A percentile compares a stretch with the other conserved stretches of the same genome.
phyloP scores from a whole-genome alignment of 2,329 filamentous ascomycete genomes.

The Herpotrichia juniperi region DNA sequence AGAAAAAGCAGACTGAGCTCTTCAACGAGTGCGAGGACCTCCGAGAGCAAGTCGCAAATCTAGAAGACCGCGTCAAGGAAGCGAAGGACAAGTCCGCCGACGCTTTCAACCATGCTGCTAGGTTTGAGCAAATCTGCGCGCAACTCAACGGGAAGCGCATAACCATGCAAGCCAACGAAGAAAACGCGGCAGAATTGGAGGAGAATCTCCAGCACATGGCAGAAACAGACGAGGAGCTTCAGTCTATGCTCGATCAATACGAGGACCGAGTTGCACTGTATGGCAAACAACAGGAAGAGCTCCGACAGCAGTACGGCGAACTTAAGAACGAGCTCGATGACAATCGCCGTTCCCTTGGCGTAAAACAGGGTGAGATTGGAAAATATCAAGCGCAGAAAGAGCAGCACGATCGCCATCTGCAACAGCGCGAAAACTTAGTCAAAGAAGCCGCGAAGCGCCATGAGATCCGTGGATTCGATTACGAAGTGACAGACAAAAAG shows the following conservation, averaged over 20 bases:
- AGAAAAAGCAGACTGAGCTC: conserved; percentile 62
- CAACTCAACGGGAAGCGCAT: conserved; percentile 78
- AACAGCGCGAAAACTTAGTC: conserved; percentile 73
- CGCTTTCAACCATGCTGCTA: conserved; percentile 74
- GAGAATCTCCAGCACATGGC: conserved; percentile 76
- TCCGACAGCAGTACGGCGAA: conserved; percentile 68
- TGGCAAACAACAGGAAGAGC: conserved; percentile 65
- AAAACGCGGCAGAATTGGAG: conserved; percentile 73
- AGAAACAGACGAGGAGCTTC: conserved; percentile 78
- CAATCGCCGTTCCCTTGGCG: conserved; percentile 49
- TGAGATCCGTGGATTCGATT: conserved; percentile 83
- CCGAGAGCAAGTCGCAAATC: conserved; percentile 25
- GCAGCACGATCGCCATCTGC: conserved; percentile 81
- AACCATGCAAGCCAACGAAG: conserved; percentile 72
- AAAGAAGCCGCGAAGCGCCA: conserved; percentile 78
- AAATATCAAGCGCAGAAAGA: conserved; percentile 85
- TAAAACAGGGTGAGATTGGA: conserved; percentile 69
- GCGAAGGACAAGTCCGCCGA: conserved; percentile 61
- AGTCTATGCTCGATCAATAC: conserved; percentile 75
- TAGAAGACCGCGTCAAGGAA: conserved; percentile 41
- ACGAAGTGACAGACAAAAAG: conserved; percentile 74
- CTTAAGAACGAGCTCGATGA: conserved; percentile 61
- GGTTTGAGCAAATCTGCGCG: conserved; percentile 76
- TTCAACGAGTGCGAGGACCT: conserved; percentile 68
- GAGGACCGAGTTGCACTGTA: conserved; percentile 74